phyloP scores from a whole-genome alignment of 148 eudicot species.

The Beta vulgaris region DNA sequence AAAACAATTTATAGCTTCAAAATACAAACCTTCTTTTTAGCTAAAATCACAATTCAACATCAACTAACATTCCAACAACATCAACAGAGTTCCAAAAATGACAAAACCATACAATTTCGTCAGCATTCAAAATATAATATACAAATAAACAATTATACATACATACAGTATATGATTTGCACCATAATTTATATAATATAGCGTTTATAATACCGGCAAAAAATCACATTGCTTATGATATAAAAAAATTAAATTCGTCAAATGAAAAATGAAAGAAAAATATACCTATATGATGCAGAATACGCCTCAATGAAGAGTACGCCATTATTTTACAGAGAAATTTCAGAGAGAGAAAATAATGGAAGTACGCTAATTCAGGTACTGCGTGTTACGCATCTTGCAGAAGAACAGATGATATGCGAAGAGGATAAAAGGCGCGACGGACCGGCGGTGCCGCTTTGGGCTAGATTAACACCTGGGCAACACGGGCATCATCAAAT shows the following conservation, averaged over 20 bases:
- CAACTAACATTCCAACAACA: not conserved
- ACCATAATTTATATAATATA: too few species aligned
- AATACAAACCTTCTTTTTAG: too few species aligned
- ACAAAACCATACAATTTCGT: too few species aligned
- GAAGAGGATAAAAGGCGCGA: conserved; percentile 7
- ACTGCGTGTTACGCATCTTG: not conserved
- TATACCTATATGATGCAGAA: conserved; percentile 37
- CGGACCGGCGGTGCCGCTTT: conserved; percentile 15
- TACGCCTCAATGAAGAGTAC: conserved; percentile 16
- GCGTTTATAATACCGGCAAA: not conserved
- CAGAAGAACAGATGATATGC: conserved; percentile 3
- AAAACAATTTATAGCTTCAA: too few species aligned
- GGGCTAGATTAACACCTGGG: not conserved
- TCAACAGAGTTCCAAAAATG: too few species aligned
- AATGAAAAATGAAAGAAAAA: not conserved
- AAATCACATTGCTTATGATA: not conserved
- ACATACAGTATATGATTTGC: too few species aligned
- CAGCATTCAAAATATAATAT: too few species aligned
- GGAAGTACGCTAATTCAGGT: conserved; percentile 10
- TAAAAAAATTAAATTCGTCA: not conserved
- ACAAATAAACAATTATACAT: too few species aligned
- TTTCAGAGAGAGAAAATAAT: not conserved
- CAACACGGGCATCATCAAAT: not conserved
- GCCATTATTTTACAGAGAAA: conserved; percentile 27
- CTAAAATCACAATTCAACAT: not conserved